Base-by-base conservation (phyloP, 1,139 yeast genomes). In the Meyerozyma guilliermondii region DNA sequence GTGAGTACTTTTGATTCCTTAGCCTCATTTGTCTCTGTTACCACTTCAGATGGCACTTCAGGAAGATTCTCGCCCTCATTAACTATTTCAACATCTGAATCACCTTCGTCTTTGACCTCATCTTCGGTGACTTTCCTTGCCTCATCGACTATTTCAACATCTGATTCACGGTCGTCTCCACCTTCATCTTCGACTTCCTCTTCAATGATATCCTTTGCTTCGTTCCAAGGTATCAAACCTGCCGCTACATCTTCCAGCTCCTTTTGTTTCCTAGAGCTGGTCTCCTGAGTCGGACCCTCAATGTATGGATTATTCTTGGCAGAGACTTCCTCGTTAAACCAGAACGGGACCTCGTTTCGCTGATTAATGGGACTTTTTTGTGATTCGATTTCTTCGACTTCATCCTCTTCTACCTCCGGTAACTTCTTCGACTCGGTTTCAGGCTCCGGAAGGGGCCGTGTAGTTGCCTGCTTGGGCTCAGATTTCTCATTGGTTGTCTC, bases 141-240 rank as follows among this genome's bases (percentile, higher is more conserved):
- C 38, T 20, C 16, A 34, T 51, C 40, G 18, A 41, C 43, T n/a
- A 43, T 37, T 23, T 54, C 50, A 5, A 40, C 43, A 13, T 47
- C 56, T 10, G 43, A 41, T 3, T 45, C 55, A 8, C 38, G 24
- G 2, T 39, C 43, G 28, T 39, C 39, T 8, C 50, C 51, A 11
- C 38, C 24, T 2, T 39, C 43, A 28, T 39, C 39, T 7, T 50
- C 51, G 11, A 46, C 47, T 6, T 51, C 52, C 9, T 45, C 47
- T 28, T 43, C 54, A 20, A 69, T 44, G 34, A 60, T 47, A 8
- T 62, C 58, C 40, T 63, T 65, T 2, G 76, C 76, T 41, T 74
- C 80, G 29, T 58, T 59, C 74, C 78, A 76, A 0, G 78, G 63
- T 11, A 76, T 65, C 44, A 78, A 56, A 0, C 82, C 82, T 0